Conservation (phyloP, 106 monocot genomes). For the Narthecium ossifragum region DNA sequence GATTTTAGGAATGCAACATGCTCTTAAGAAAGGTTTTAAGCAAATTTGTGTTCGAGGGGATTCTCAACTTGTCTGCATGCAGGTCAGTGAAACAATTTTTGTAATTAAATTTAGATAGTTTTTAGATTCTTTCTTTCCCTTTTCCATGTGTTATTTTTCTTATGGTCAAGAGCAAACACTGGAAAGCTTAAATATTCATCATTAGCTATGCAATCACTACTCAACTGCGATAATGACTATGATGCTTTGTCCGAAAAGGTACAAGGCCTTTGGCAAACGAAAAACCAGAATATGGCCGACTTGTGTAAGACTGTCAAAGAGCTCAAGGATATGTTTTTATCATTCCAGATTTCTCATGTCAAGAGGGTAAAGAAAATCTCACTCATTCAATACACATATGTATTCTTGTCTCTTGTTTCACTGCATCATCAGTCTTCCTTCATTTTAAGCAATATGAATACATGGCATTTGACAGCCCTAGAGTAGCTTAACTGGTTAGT, state of each 20-base stretch:
- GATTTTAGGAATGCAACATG: slow-evolving; percentile 61
- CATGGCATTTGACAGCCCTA: no score
- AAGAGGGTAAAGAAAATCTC: slow-evolving; percentile 30
- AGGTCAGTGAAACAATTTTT: slow-evolving; percentile 23
- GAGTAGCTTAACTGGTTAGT: no score
- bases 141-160: no score
- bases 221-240: no score
- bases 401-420: no score
- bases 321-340: slow-evolving; percentile 29
- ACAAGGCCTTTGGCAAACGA: slow-evolving; percentile 30
- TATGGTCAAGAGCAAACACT: no score
- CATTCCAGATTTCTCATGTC: slow-evolving; percentile 48
- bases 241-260: slow-evolving; percentile 41
- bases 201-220: no score
- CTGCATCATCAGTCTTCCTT: no score
- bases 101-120: not conserved
- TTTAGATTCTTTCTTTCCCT: not conserved
- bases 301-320: slow-evolving; percentile 36
- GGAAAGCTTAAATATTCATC: no score
- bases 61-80: slow-evolving; percentile 57
- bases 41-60: slow-evolving; percentile 60
- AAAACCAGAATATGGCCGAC: slow-evolving; percentile 34
- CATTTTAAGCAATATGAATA: no score
- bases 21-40: slow-evolving; percentile 53
- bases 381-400: no score